Evolutionary conservation across 768 basidiomycete genomes (phyloP).

Genomic region (Megacollybia marginata): DNA sequence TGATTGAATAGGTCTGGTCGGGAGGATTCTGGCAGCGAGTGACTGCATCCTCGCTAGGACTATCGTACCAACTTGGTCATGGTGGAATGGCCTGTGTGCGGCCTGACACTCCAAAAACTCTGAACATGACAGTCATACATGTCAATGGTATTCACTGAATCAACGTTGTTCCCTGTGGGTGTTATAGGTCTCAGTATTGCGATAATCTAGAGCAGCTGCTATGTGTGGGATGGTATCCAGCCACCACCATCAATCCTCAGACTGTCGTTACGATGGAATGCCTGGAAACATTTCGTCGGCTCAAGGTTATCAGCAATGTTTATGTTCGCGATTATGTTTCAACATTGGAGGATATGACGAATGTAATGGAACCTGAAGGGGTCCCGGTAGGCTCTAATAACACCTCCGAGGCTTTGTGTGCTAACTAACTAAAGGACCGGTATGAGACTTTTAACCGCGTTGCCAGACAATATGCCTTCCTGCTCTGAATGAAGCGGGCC

Average conservation of each 20-base stretch:
- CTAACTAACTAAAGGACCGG: no score
- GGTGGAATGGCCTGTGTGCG: background rate
- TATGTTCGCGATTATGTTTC: no score
- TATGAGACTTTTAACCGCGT: conserved; percentile 2
- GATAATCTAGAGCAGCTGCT: conserved; percentile 2
- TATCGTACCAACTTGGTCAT: conserved; percentile 3
- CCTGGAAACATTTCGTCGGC: background rate
- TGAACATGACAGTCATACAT: background rate
- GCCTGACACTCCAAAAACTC: background rate
- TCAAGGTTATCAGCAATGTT: conserved; percentile 3
- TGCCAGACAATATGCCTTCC: conserved; percentile 4
- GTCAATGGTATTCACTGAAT: background rate
- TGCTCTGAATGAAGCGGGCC: conserved; percentile 4
- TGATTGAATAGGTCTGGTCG: background rate
- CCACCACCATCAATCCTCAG: conserved; percentile 1
- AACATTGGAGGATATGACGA: no score
- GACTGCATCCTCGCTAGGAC: background rate
- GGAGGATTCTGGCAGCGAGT: background rate
- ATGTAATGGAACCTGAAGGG: background rate
- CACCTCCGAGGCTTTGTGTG: no score
- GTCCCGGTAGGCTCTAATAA: background rate
- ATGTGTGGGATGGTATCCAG: background rate
- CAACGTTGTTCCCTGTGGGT: background rate
- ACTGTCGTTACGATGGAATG: conserved; percentile 1
- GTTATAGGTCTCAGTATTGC: background rate